phyloP scores from a whole-genome alignment of 1,139 yeast species.

The Saccharomycopsis phalli region DNA sequence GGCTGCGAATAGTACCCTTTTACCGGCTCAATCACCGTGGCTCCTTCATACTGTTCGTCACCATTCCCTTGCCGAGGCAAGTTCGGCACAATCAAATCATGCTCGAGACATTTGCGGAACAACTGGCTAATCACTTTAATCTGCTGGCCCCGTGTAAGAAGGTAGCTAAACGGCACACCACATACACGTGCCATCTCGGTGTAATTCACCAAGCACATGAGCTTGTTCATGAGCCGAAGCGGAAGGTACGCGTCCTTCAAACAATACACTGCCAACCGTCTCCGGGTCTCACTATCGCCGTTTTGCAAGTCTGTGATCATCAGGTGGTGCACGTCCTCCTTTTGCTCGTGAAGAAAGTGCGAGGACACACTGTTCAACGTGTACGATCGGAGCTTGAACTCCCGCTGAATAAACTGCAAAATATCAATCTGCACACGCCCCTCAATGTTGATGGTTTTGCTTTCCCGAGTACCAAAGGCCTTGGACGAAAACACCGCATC shows the following conservation, averaged over 20 bases:
- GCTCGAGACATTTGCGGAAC: slow-evolving; percentile 81
- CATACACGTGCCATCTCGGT: slow-evolving; percentile 99
- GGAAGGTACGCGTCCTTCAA: slow-evolving; percentile 94
- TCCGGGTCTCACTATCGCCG: slow-evolving; percentile 84
- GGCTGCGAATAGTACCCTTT: slow-evolving; percentile 97
- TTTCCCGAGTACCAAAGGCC: slow-evolving; percentile 95
- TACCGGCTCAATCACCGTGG: slow-evolving; percentile 94
- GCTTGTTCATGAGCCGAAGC: slow-evolving; percentile 72
- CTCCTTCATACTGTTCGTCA: slow-evolving; percentile 96
- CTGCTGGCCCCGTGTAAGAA: slow-evolving; percentile 90
- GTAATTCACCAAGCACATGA: slow-evolving; percentile 94
- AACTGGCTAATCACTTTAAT: slow-evolving; percentile 94
- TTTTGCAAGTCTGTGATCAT: slow-evolving; percentile 91
- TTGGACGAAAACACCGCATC: slow-evolving; percentile 85
- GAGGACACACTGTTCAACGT: slow-evolving; percentile 95
- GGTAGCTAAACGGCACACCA: slow-evolving; percentile 92
- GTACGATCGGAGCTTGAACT: slow-evolving; percentile 87
- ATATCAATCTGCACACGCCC: slow-evolving; percentile 95
- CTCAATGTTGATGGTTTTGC: slow-evolving; percentile 83
- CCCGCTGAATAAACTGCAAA: slow-evolving; percentile 88
- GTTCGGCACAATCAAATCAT: slow-evolving; percentile 84
- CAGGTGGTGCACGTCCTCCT: slow-evolving; percentile 96
- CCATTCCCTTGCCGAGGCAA: slow-evolving; percentile 68
- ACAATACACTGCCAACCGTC: slow-evolving; percentile 95
- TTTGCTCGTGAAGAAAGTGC: slow-evolving; percentile 87